Conservation (phyloP, 2,329 filamentous ascomycete species). For the Pyrenophora graminea region DNA sequence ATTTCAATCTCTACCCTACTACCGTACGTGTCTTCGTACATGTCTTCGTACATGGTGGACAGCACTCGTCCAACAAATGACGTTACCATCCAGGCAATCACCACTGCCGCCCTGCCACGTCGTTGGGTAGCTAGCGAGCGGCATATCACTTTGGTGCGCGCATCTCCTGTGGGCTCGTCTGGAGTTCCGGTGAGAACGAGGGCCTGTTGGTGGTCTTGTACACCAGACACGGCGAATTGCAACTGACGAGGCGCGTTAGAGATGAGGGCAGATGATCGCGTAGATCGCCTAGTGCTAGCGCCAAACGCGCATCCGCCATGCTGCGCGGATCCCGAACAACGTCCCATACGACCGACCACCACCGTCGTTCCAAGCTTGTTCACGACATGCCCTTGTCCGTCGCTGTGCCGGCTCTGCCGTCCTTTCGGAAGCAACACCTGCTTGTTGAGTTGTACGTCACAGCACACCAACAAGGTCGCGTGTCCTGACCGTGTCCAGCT, state of each 20-base stretch:
- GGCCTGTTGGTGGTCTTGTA: slow-evolving; percentile 7
- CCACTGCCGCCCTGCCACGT: slow-evolving; percentile 19
- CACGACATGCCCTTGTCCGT: slow-evolving; percentile 32
- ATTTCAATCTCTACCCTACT: slow-evolving; percentile 4
- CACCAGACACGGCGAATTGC: background rate
- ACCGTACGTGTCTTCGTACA: background rate
- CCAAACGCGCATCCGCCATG: slow-evolving; percentile 11
- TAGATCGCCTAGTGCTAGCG: slow-evolving; percentile 19
- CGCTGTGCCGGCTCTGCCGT: slow-evolving; percentile 37
- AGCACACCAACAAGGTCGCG: slow-evolving; percentile 20
- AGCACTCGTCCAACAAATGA: slow-evolving; percentile 1
- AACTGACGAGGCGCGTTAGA: background rate
- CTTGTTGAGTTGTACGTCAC: slow-evolving; percentile 76
- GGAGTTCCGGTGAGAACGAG: background rate
- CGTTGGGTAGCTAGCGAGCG: slow-evolving; percentile 4
- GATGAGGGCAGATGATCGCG: slow-evolving; percentile 6
- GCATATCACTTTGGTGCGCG: slow-evolving; percentile 15
- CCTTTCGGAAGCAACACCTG: slow-evolving; percentile 74
- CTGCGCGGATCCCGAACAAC: slow-evolving; percentile 7
- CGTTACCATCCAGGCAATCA: background rate
- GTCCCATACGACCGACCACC: slow-evolving; percentile 3
- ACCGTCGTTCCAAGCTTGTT: background rate
- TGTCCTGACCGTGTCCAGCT: slow-evolving; percentile 56
- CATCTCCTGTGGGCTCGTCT: slow-evolving; percentile 13
- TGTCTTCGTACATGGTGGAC: background rate